These are phyloP conservation scores for Aspergillus haitiensis DNA, from an alignment of 495 filamentous ascomycete species.

Conservation along the genomic window DNA sequence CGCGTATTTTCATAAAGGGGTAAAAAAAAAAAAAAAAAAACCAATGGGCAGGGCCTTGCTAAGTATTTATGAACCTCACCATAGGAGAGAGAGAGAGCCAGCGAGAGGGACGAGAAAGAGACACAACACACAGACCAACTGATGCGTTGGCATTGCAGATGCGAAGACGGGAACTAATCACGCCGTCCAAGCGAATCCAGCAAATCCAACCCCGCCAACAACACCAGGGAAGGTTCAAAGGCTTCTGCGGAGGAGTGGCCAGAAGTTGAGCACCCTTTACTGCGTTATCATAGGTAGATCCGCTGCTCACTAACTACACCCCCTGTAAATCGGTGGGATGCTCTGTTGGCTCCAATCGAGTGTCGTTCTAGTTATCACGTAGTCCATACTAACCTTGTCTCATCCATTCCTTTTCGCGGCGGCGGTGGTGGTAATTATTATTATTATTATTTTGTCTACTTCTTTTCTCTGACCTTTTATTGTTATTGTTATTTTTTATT, in stretches of 20 bases:
- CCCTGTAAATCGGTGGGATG: constrained; percentile 2
- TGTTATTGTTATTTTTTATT: no score
- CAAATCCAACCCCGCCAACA: constrained; percentile 28
- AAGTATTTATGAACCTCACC: constrained; percentile 16
- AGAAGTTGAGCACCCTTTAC: constrained; percentile 1
- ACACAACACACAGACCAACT: constrained; percentile 37
- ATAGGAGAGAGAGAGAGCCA: constrained; percentile 8
- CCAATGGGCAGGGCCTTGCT: constrained; percentile 10
- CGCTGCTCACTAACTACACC: constrained; percentile 1
- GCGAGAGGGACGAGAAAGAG: no score
- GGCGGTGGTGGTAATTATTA: no score
- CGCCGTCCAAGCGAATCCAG: constrained; percentile 21
- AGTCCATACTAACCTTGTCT: not conserved
- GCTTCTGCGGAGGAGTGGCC: constrained; percentile 12
- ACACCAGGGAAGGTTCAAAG: constrained; percentile 11
- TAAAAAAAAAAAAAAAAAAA: not conserved
- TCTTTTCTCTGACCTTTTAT: no score
- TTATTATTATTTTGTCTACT: no score
- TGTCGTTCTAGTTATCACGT: not conserved
- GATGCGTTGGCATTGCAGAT: constrained; percentile 44
- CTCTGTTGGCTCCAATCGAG: constrained; percentile 2
- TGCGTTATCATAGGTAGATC: constrained; percentile 7
- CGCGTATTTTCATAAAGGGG: no score
- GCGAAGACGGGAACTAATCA: constrained; percentile 33
- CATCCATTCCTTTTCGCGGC: constrained; percentile 1